phyloP scores from a whole-genome alignment of 2,329 filamentous ascomycete species.

The Lizonia empirigonia region DNA sequence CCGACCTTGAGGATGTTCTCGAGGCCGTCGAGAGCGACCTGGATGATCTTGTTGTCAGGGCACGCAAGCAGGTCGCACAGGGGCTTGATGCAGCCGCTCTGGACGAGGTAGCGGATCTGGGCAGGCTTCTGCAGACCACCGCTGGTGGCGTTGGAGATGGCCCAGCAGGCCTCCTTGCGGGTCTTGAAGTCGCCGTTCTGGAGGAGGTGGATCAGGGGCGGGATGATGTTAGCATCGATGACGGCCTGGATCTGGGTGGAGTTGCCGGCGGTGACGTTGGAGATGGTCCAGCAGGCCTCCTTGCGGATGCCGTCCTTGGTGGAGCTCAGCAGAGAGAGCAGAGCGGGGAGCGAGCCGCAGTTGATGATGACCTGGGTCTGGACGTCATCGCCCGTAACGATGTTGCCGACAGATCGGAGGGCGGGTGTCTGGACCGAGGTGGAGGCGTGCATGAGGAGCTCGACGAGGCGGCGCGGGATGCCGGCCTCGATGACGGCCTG shows the following conservation, averaged over 20 bases:
- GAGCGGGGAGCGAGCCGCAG: constrained; percentile 87
- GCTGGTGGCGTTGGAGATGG: constrained; percentile 97
- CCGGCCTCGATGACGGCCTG: constrained; percentile 98
- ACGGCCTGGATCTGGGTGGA: constrained; percentile 97
- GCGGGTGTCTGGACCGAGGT: constrained; percentile 98
- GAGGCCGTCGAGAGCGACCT: constrained; percentile 94
- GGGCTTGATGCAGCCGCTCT: constrained; percentile 94
- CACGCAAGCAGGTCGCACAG: constrained; percentile 93
- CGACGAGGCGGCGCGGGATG: constrained; percentile 93
- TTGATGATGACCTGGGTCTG: constrained; percentile 99
- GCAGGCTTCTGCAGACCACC: constrained; percentile 98
- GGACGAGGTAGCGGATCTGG: constrained; percentile 93
- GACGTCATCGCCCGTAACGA: constrained; percentile 97
- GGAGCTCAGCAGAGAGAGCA: constrained; percentile 92
- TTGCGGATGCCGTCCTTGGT: constrained; percentile 99
- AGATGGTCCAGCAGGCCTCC: constrained; percentile 99
- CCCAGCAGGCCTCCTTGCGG: constrained; percentile 98
- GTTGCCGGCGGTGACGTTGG: constrained; percentile 98
- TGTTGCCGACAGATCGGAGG: constrained; percentile 96
- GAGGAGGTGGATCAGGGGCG: constrained; percentile 91
- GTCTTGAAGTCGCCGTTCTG: constrained; percentile 99
- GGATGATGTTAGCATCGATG: constrained; percentile 95
- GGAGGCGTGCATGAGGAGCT: constrained; percentile 96
- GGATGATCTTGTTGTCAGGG: constrained; percentile 99
- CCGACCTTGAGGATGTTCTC: constrained; percentile 99